phyloP scores from a whole-genome alignment of 495 filamentous ascomycete genomes.

The Penicillium canariense region DNA sequence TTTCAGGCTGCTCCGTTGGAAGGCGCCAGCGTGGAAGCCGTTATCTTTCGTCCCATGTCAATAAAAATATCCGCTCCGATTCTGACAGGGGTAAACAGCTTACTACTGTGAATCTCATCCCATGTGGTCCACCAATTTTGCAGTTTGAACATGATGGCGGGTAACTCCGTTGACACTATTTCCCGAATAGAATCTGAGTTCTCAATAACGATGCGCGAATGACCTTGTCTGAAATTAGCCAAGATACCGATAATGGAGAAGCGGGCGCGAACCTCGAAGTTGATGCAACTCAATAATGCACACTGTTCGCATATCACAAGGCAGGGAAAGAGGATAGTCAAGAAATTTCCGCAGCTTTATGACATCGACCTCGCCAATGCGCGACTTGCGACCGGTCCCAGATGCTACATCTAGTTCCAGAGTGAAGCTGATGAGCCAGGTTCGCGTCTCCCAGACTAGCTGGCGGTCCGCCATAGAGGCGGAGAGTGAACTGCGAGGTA shows the following conservation, averaged over 20 bases:
- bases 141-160: slow-evolving; percentile 36
- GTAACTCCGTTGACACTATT: slow-evolving; percentile 33
- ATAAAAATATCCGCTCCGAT: not conserved
- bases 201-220: slow-evolving; percentile 35
- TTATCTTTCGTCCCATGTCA: slow-evolving; percentile 26
- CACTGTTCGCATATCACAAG: slow-evolving; percentile 42
- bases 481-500: slow-evolving; percentile 39
- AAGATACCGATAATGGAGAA: not conserved
- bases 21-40: slow-evolving; percentile 41
- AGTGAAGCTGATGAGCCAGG: slow-evolving; percentile 44
- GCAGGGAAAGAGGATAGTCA: slow-evolving; percentile 43
- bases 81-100: slow-evolving; percentile 2
- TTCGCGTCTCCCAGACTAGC: slow-evolving; percentile 42
- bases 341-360: slow-evolving; percentile 39
- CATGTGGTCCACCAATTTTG: slow-evolving; percentile 42
- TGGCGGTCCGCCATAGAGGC: slow-evolving; percentile 42
- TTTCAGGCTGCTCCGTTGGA: slow-evolving; percentile 42
- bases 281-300: slow-evolving; percentile 45
- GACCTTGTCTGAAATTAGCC: slow-evolving; percentile 16
- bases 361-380: slow-evolving; percentile 41
- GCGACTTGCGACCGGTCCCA: slow-evolving; percentile 43
- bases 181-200: slow-evolving; percentile 27
- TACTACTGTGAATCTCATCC: slow-evolving; percentile 46
- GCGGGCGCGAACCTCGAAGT: slow-evolving; percentile 29
- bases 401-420: slow-evolving; percentile 44